Conservation (phyloP, 805 yeast genomes). For the Kurtzmaniella cleridarum region DNA sequence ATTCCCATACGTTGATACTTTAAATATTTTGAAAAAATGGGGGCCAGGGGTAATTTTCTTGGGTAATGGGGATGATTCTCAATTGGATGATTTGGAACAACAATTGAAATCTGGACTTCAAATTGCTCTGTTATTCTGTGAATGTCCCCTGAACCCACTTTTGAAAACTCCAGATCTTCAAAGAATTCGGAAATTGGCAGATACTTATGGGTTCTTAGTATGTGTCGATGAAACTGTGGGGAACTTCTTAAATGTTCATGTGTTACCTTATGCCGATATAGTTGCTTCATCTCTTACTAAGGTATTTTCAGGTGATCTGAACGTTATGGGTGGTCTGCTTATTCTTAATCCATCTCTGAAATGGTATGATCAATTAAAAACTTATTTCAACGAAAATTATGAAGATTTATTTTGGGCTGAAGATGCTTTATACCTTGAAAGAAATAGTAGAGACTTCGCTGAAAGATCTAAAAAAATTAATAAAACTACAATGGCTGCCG, state of each 20-base stretch:
- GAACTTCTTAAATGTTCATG: slow-evolving; percentile 78
- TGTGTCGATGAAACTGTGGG: slow-evolving; percentile 95
- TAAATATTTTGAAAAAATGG: slow-evolving; percentile 78
- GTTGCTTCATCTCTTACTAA: slow-evolving; percentile 85
- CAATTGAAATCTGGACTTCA: slow-evolving; percentile 45
- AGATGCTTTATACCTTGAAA: slow-evolving; percentile 86
- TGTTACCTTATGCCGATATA: slow-evolving; percentile 78
- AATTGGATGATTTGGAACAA: slow-evolving; percentile 59
- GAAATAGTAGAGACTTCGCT: slow-evolving; percentile 88
- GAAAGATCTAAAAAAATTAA: slow-evolving; percentile 55
- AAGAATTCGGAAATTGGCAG: slow-evolving; percentile 60
- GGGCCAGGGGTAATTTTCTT: slow-evolving; percentile 87
- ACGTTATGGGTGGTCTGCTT: slow-evolving; percentile 91
- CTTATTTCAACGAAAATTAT: slow-evolving; percentile 46
- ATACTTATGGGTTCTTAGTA: slow-evolving; percentile 66
- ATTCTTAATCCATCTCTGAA: slow-evolving; percentile 66
- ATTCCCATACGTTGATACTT: slow-evolving; percentile 91
- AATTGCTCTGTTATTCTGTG: slow-evolving; percentile 79
- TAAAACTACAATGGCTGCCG: slow-evolving; percentile 48
- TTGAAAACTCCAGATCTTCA: slow-evolving; percentile 76
- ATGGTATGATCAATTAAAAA: slow-evolving; percentile 45
- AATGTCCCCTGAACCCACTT: slow-evolving; percentile 93
- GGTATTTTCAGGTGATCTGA: slow-evolving; percentile 89
- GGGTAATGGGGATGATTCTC: slow-evolving; percentile 74
- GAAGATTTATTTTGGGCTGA: slow-evolving; percentile 85